Base-by-base conservation (phyloP, 176 grass and related monocot genomes). In the Carex myosuroides region DNA sequence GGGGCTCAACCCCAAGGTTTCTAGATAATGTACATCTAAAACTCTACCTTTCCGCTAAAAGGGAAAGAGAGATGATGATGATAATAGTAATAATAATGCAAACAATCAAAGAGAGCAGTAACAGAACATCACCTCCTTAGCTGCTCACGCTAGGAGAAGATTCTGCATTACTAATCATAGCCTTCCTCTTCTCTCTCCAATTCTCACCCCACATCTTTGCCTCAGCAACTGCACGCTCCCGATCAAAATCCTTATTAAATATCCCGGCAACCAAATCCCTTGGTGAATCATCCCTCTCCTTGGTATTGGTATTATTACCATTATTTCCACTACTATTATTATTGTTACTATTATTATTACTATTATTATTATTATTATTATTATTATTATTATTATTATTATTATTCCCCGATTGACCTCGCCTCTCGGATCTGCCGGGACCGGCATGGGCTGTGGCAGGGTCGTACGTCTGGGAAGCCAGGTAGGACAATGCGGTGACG, bases 191-290 rank as follows among this genome's bases (percentile, higher is more conserved):
- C 76, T 97, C 94, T 59, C 94, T 81, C 92, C 92, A 97, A 59
- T 97, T 94, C 87, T 92, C 90, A 1, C 94, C 94, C 94, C 94
- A 97, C 85, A 94, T 86, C 84, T 89, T 89, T 6, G 94, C 94
- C 81, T 97, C 94, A 0, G 90, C 94, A 65, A 97, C 86, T 59
- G 91, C 89, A 21, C 87, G 84, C 85, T 97, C 91, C 41, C 94
- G 81, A 20, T 94, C 88, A 0, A 86, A 85, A 68, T 97, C 94
- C 79, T 86, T 92, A 65, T 90, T 94, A 56, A 90, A 60, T 62
- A 91, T 88, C 13, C 61, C 86, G 8, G 84, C 83, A 26, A 79
- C 74, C 33, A 81, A 81, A 35, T 94, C 90, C 79, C 84, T 89
- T 2, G 74, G 88, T 5, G 83, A 79, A 18, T 92, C 90, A 33